phyloP scores from a whole-genome alignment of 371 early-diverging fungal genomes.

The Rhizomucor pusillus region DNA sequence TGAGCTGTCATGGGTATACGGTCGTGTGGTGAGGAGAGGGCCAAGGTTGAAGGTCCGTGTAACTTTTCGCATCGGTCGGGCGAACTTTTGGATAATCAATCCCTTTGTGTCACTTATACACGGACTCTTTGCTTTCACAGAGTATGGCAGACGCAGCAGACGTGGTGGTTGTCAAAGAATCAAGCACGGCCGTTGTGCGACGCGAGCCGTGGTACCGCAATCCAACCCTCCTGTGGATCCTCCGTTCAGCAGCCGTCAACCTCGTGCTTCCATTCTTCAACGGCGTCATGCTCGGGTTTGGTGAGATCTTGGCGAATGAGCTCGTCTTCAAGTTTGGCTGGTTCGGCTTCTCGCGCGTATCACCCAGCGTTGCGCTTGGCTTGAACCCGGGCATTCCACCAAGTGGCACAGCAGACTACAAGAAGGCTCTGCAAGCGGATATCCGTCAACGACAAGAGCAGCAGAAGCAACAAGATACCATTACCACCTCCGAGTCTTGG shows the following conservation, averaged over 20 bases:
- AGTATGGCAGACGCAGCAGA: background rate
- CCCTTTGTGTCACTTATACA: background rate
- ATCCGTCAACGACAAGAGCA: conserved; percentile 20
- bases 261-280: conserved; percentile 73
- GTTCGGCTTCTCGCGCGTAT: conserved; percentile 45
- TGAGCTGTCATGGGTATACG: too few relatives aligned
- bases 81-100: background rate
- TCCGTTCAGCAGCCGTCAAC: conserved; percentile 57
- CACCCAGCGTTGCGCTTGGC: conserved; percentile 25
- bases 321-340: conserved; percentile 75
- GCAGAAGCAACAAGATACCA: conserved; percentile 1
- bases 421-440: conserved; percentile 26
- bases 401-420: conserved; percentile 40
- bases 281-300: conserved; percentile 81
- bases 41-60: background rate
- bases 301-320: conserved; percentile 82
- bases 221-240: conserved; percentile 38
- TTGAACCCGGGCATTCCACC: conserved; percentile 28
- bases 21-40: too few relatives aligned
- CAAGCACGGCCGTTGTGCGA: conserved; percentile 12
- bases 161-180: background rate
- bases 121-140: too few relatives aligned
- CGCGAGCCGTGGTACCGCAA: conserved; percentile 48
- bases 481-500: background rate
- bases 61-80: background rate